These are phyloP conservation scores for Termitomyces titanicus DNA, from an alignment of 768 basidiomycete genomes.

Conservation along the genomic window DNA sequence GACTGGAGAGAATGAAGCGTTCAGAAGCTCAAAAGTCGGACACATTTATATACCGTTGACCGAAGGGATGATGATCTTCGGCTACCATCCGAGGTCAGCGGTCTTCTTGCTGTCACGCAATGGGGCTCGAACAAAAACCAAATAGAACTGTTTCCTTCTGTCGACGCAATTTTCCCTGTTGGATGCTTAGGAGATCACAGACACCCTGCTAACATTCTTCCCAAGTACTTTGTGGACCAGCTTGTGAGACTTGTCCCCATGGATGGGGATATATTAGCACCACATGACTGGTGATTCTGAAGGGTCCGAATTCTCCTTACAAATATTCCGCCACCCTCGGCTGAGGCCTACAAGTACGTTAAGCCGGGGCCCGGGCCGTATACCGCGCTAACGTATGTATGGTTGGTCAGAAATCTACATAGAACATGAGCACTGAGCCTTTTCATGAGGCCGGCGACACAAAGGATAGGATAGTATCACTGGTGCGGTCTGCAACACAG, in stretches of 20 bases:
- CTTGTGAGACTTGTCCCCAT: neutral
- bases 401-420: too few species aligned
- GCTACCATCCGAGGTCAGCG: slow-evolving; percentile 14
- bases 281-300: neutral
- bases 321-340: slow-evolving; percentile 11
- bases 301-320: neutral
- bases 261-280: slow-evolving; percentile 2
- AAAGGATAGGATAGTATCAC: too few species aligned
- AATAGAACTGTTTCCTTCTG: neutral
- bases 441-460: too few species aligned
- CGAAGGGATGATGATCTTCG: slow-evolving; percentile 7
- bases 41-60: slow-evolving; percentile 8
- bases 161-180: too few species aligned
- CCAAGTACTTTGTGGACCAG: neutral
- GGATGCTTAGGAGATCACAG: neutral
- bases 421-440: too few species aligned
- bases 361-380: too few species aligned
- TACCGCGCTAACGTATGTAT: too few species aligned
- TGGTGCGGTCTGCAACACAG: too few species aligned
- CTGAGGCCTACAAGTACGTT: too few species aligned
- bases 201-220: neutral
- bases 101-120: neutral
- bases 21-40: neutral
- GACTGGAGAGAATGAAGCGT: neutral
- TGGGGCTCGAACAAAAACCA: neutral